phyloP scores from a whole-genome alignment of 2,329 filamentous ascomycete genomes.

The Daldinia sp. region DNA sequence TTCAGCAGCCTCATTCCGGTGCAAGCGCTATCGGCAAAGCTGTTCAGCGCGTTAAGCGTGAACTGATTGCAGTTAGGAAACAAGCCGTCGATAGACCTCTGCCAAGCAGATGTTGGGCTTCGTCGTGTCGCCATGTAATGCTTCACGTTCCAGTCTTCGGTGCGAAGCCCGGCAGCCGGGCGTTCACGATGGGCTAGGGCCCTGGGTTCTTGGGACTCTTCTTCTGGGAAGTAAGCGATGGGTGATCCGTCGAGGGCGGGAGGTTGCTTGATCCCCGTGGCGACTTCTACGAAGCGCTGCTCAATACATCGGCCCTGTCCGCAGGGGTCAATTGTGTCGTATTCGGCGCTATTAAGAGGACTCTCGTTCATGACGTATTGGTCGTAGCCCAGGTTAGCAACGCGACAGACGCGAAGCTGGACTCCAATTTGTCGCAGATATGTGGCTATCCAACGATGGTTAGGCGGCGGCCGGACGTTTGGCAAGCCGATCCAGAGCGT shows the following conservation, averaged over 20 bases:
- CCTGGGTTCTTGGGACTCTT: conserved; percentile 28
- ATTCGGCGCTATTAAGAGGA: conserved; percentile 39
- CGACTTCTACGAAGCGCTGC: conserved; percentile 58
- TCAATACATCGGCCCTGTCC: conserved; percentile 52
- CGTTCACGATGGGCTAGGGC: conserved; percentile 38
- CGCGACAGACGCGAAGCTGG: conserved; percentile 53
- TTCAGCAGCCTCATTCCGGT: conserved; percentile 50
- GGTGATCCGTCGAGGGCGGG: conserved; percentile 45
- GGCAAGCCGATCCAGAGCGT: conserved; percentile 57
- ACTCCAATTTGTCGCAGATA: conserved; percentile 49
- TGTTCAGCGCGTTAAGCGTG: conserved; percentile 55
- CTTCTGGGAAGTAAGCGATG: conserved; percentile 48
- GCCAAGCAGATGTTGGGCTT: conserved; percentile 54
- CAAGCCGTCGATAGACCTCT: conserved; percentile 54
- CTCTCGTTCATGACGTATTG: conserved; percentile 49
- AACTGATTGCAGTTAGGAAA: conserved; percentile 55
- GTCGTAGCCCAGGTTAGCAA: conserved; percentile 55
- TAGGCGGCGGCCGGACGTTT: conserved; percentile 50
- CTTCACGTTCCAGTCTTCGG: conserved; percentile 41
- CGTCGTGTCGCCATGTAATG: conserved; percentile 47
- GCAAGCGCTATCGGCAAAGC: conserved; percentile 55
- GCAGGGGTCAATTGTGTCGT: conserved; percentile 55
- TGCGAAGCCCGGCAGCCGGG: conserved; percentile 42
- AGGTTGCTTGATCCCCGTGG: conserved; percentile 52
- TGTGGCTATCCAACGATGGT: conserved; percentile 55